Evolutionary conservation across 2,329 filamentous ascomycete genomes (phyloP).

Genomic region (Dendrostoma leiphaemia): DNA sequence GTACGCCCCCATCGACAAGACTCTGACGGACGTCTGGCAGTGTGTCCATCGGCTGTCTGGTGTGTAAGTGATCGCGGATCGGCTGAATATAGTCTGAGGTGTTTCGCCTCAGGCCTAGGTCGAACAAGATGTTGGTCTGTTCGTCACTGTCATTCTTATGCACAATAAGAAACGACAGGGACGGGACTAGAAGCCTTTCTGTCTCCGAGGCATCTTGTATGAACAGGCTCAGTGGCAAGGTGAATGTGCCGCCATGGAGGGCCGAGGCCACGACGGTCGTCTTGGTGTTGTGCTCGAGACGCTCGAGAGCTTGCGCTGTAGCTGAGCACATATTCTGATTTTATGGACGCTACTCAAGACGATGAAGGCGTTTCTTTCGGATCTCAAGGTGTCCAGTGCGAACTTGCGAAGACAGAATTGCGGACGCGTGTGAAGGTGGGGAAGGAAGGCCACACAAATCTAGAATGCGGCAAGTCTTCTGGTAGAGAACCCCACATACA

Average conservation of each 20-base stretch:
- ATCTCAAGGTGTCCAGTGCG: too few relatives aligned
- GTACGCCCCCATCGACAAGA: constrained; percentile 26
- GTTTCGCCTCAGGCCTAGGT: constrained; percentile 50
- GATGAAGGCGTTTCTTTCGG: too few relatives aligned
- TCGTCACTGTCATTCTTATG: constrained; percentile 34
- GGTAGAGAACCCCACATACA: background rate
- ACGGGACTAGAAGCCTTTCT: constrained; percentile 47
- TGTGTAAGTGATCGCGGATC: constrained; percentile 42
- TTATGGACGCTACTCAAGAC: too few relatives aligned
- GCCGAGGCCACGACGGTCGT: constrained; percentile 32
- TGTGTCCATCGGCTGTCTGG: constrained; percentile 42
- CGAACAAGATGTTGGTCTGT: constrained; percentile 45
- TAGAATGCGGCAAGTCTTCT: background rate
- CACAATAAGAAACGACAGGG: constrained; percentile 50
- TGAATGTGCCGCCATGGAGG: constrained; percentile 40
- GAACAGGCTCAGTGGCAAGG: constrained; percentile 45
- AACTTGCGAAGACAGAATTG: too few relatives aligned
- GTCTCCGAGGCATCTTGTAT: constrained; percentile 40
- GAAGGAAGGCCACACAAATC: background rate
- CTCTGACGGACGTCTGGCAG: constrained; percentile 41
- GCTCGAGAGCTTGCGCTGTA: background rate
- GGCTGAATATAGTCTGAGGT: constrained; percentile 39
- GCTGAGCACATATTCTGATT: constrained; percentile 8
- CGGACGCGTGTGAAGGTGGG: too few relatives aligned
- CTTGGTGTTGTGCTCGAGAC: constrained; percentile 2